A percentile compares a stretch with the other conserved stretches of the same genome.
phyloP scores from a whole-genome alignment of 2,329 filamentous ascomycete genomes.

The Nigrospora sphaerica region DNA sequence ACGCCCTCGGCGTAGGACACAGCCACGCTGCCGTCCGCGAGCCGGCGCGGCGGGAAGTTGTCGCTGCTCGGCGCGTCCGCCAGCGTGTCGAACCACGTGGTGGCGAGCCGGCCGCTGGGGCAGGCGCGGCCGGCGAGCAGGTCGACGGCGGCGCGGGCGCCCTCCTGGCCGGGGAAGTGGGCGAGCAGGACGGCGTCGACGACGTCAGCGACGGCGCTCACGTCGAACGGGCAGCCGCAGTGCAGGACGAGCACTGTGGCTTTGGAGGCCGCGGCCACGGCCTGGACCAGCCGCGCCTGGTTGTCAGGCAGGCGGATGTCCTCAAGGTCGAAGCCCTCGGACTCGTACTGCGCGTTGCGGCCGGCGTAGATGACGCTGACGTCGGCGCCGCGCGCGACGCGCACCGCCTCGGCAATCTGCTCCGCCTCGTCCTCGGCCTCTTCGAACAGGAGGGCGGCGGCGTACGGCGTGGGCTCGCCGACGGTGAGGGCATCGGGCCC shows the following conservation, averaged over 20 bases:
- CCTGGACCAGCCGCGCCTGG: slow-evolving; percentile 61
- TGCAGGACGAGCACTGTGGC: slow-evolving; percentile 69
- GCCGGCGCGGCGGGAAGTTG: too few species aligned
- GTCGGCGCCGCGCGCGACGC: slow-evolving; percentile 61
- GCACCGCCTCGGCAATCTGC: slow-evolving; percentile 60
- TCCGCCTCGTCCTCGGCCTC: slow-evolving; percentile 40
- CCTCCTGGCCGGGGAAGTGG: slow-evolving; percentile 81
- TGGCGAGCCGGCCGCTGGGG: slow-evolving; percentile 68
- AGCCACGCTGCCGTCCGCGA: slow-evolving; percentile 59
- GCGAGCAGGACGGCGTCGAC: slow-evolving; percentile 61
- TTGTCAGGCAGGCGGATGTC: slow-evolving; percentile 70
- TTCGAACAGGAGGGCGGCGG: neutral
- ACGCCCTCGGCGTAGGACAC: slow-evolving; percentile 74
- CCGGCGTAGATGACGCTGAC: slow-evolving; percentile 74
- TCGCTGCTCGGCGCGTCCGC: slow-evolving; percentile 70
- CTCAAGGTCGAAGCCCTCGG: slow-evolving; percentile 69
- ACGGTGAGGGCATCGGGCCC: slow-evolving; percentile 51
- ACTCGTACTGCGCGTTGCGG: slow-evolving; percentile 75
- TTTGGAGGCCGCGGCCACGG: slow-evolving; percentile 58
- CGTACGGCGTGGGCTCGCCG: slow-evolving; percentile 39
- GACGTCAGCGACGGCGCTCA: slow-evolving; percentile 59
- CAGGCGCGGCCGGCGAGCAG: too few species aligned
- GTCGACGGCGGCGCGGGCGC: too few species aligned
- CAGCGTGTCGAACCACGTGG: slow-evolving; percentile 61
- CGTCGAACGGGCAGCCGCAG: slow-evolving; percentile 65